These are phyloP conservation scores for Macadamia tetraphylla DNA, from an alignment of 164 flowering plant genomes.

Conservation along the genomic window DNA sequence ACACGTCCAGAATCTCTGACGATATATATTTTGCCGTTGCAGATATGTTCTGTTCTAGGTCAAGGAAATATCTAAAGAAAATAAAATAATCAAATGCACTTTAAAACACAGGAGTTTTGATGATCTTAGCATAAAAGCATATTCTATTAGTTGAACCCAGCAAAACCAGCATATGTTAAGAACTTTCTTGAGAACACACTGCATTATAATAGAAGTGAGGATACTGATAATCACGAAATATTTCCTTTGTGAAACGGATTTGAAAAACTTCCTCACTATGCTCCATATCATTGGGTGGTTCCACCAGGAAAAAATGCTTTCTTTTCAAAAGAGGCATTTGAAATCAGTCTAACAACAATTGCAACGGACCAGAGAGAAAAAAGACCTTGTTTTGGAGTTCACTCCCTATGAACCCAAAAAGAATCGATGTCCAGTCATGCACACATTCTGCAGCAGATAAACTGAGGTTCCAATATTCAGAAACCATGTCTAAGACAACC, in stretches of 20 bases:
- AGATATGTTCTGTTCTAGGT: conserved; percentile 58
- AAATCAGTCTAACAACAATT: conserved; percentile 12
- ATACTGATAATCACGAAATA: conserved; percentile 80
- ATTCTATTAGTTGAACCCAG: not conserved
- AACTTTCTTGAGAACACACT: not conserved
- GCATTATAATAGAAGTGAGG: conserved; percentile 26
- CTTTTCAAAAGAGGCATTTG: conserved; percentile 73
- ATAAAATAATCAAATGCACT: not conserved
- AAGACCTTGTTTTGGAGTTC: not conserved
- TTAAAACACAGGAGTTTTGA: not conserved
- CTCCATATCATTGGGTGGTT: conserved; percentile 63
- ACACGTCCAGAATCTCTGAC: conserved; percentile 82
- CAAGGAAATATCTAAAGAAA: conserved; percentile 26
- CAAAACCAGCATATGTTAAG: not conserved
- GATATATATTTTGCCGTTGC: conserved; percentile 69
- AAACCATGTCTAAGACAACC: not conserved
- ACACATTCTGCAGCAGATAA: not conserved
- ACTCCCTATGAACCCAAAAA: conserved; percentile 8
- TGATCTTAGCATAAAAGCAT: too few species aligned
- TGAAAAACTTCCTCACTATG: conserved; percentile 76
- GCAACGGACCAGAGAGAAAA: not conserved
- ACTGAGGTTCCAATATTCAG: not conserved
- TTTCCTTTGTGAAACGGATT: conserved; percentile 90
- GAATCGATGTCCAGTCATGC: not conserved
- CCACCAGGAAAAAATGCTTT: conserved; percentile 53